phyloP scores from a whole-genome alignment of 2,329 filamentous ascomycete genomes.

The Gremmenia infestans region DNA sequence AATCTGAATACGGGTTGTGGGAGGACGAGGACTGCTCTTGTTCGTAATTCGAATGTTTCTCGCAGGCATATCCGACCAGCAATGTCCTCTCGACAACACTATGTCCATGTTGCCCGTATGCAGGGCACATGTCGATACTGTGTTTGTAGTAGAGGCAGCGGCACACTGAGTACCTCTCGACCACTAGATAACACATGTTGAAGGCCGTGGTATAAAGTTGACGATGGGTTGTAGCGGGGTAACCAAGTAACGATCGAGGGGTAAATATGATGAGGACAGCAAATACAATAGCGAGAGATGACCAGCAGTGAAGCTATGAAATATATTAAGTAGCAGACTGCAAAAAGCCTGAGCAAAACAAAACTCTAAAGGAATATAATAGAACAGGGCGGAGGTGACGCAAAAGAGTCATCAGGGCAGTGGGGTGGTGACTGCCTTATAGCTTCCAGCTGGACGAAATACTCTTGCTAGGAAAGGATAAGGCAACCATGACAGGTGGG shows the following conservation, averaged over 20 bases:
- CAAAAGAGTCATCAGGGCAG: slow-evolving; percentile 29
- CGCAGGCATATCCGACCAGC: slow-evolving; percentile 65
- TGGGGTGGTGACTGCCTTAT: slow-evolving; percentile 31
- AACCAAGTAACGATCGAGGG: slow-evolving; percentile 8
- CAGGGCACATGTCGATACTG: slow-evolving; percentile 60
- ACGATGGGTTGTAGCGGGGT: slow-evolving; percentile 9
- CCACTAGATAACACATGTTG: slow-evolving; percentile 65
- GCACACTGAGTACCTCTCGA: slow-evolving; percentile 67
- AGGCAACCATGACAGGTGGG: slow-evolving; percentile 26
- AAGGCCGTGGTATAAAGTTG: slow-evolving; percentile 10
- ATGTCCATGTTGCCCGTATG: slow-evolving; percentile 59
- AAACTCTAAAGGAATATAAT: slow-evolving; percentile 24
- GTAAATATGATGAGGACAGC: slow-evolving; percentile 3
- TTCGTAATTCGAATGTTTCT: slow-evolving; percentile 37
- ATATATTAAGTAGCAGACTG: slow-evolving; percentile 29
- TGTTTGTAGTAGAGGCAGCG: slow-evolving; percentile 66
- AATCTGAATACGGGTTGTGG: slow-evolving; percentile 29
- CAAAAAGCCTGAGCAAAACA: slow-evolving; percentile 27
- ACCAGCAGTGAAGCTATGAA: slow-evolving; percentile 23
- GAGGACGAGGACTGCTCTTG: slow-evolving; percentile 18
- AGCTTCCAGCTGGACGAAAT: slow-evolving; percentile 15
- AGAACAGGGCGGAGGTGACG: slow-evolving; percentile 21
- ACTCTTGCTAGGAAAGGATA: slow-evolving; percentile 18
- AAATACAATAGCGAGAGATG: slow-evolving; percentile 14
- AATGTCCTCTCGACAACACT: slow-evolving; percentile 61